phyloP scores from a whole-genome alignment of 1,139 yeast genomes.

The Candida tetrigidarum region DNA sequence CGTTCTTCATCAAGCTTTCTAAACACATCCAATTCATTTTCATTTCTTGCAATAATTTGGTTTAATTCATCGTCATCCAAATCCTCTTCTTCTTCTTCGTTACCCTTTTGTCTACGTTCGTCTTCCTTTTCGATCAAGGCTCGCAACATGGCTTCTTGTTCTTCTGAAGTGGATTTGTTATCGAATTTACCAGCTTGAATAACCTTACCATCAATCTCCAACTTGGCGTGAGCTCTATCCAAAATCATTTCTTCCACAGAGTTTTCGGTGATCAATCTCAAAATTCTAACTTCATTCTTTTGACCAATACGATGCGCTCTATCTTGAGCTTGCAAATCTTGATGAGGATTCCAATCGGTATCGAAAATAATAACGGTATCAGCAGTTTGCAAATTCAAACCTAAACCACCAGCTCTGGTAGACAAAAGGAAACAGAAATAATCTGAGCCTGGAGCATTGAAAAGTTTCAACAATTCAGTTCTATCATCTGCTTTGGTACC shows the following conservation, averaged over 20 bases:
- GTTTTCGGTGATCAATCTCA: slow-evolving; percentile 78
- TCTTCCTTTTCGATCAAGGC: slow-evolving; percentile 76
- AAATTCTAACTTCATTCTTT: slow-evolving; percentile 81
- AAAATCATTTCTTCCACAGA: slow-evolving; percentile 84
- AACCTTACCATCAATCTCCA: slow-evolving; percentile 87
- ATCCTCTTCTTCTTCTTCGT: slow-evolving; percentile 47
- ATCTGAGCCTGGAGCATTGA: slow-evolving; percentile 74
- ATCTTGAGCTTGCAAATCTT: slow-evolving; percentile 90
- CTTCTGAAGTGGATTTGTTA: slow-evolving; percentile 80
- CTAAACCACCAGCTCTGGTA: slow-evolving; percentile 91
- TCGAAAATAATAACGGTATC: slow-evolving; percentile 88
- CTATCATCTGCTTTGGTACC: slow-evolving; percentile 85
- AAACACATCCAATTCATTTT: slow-evolving; percentile 58
- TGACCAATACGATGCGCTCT: slow-evolving; percentile 93
- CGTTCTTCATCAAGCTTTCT: slow-evolving; percentile 62
- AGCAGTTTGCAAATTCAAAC: slow-evolving; percentile 84
- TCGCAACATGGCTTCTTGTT: slow-evolving; percentile 77
- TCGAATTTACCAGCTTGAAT: slow-evolving; percentile 90
- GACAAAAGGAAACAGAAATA: slow-evolving; percentile 79
- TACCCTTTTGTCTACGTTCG: slow-evolving; percentile 48
- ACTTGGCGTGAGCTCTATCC: slow-evolving; percentile 80
- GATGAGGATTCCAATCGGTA: slow-evolving; percentile 94
- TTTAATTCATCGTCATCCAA: slow-evolving; percentile 75
- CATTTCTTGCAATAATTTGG: slow-evolving; percentile 71
- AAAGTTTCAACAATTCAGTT: slow-evolving; percentile 65